Evolutionary conservation across 768 basidiomycete species (phyloP), one percentile per base, ranked within the genome.

Genomic region (Suillus plorans): DNA sequence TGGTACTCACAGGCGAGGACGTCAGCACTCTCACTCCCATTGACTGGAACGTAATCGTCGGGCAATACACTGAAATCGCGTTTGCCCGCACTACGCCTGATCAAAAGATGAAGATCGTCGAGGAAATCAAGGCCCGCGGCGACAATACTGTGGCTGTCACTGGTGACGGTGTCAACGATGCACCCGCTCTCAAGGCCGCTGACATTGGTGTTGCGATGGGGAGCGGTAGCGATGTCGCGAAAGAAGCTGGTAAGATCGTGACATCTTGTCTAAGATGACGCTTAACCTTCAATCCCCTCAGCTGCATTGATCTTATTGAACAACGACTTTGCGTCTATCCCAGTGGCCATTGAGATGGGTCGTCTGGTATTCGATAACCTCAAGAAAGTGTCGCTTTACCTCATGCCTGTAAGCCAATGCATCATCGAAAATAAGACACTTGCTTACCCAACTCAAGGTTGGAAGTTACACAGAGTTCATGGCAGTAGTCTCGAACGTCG

Each of bases 381-480:
- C 62, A 81, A 84, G 80, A 82, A 85, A 79, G 73, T 82, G 49
- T 79, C 80, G 20, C 67, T 80, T n/a, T 80, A 82, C 64, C 70
- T 83, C 10, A 78, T 82, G 72, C 82, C 82, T 12, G 79, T 80
- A 64, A 56, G 75, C 67, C 18, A 60, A 18, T 49, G 18, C 10
- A 49, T 31, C 18, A 22, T 37, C 41, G 45, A 31, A 62, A 20
- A 36, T 66, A 64, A 41, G 60, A 66, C n/a, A 6, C 3, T 22
- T 64, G 22, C 59, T 64, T 53, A 57, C 31, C 8, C 28, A 42
- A 39, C 12, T 31, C 2, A 66, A 82, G 76, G 81, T 83, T n/a
- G 84, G 85, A 37, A 82, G 82, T 25, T 89, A 86, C 76, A 82
- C 85, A 20, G 86, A 88, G 67, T 81, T 86, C 64, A 81, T 86